Evolutionary conservation across 192 early-diverging fungal species (phyloP).

Genomic region (Entrophospora sp.): DNA sequence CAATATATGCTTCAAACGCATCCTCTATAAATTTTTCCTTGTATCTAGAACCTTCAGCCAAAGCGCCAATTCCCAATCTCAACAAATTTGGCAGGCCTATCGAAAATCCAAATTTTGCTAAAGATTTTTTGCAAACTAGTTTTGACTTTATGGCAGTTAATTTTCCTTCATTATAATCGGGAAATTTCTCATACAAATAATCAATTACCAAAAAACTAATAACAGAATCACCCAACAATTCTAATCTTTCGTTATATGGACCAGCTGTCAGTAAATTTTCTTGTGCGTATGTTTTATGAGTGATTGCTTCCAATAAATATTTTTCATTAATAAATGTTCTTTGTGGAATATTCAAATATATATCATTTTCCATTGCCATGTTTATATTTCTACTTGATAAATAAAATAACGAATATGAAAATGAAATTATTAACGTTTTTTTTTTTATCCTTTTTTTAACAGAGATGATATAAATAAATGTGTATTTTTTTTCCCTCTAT

Average conservation of each 20-base stretch:
- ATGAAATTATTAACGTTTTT: too few relatives aligned
- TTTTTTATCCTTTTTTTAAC: too few relatives aligned
- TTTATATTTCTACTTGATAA: too few relatives aligned
- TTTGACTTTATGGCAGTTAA: slow-evolving; percentile 12
- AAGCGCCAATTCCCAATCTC: slow-evolving; percentile 10
- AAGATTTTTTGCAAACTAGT: slow-evolving; percentile 19
- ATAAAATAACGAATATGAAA: too few relatives aligned
- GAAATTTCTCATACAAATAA: slow-evolving; percentile 3
- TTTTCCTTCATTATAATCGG: slow-evolving; percentile 14
- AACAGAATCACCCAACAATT: slow-evolving; percentile 20
- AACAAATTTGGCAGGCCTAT: background rate
- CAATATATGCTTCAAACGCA: slow-evolving; percentile 22
- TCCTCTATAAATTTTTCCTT: slow-evolving; percentile 20
- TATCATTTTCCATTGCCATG: too few relatives aligned
- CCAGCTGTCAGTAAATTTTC: too few relatives aligned
- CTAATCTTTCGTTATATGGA: slow-evolving; percentile 19
- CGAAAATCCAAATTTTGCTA: slow-evolving; percentile 8
- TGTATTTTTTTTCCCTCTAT: too few relatives aligned
- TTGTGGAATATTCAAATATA: too few relatives aligned
- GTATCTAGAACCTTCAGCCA: slow-evolving; percentile 3
- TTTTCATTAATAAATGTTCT: too few relatives aligned
- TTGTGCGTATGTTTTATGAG: too few relatives aligned
- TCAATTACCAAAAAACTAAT: slow-evolving; percentile 17
- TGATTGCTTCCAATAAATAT: too few relatives aligned
- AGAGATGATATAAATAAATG: too few relatives aligned